Conservation (phyloP, 164 flowering plant genomes). For the Pachysandra terminalis region DNA sequence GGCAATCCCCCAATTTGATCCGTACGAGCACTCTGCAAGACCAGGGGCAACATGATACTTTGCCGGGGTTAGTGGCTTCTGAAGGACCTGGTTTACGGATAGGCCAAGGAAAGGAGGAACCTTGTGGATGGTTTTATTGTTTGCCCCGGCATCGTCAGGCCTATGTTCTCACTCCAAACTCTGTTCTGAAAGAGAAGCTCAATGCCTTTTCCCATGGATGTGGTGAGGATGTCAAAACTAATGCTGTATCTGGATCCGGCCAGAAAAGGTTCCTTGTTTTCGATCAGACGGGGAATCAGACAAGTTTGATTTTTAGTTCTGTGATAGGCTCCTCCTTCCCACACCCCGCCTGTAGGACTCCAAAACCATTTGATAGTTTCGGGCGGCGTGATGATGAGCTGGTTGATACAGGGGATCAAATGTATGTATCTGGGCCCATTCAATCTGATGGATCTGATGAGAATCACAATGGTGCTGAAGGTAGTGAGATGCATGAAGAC, state of each 20-base stretch:
- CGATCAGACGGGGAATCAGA: constrained; percentile 71
- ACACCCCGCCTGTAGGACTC: constrained; percentile 20
- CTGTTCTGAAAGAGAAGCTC: constrained; percentile 24
- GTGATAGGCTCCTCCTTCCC: constrained; percentile 32
- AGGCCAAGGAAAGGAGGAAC: constrained; percentile 27
- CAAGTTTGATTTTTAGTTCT: constrained; percentile 60
- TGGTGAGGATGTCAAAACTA: constrained; percentile 10
- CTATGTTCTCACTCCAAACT: constrained; percentile 22
- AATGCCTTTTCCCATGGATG: constrained; percentile 8
- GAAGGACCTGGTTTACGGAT: constrained; percentile 18
- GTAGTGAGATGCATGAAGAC: constrained; percentile 85
- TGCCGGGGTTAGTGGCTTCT: constrained; percentile 24
- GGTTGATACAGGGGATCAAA: constrained; percentile 6
- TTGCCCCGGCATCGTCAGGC: constrained; percentile 43
- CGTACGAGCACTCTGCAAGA: constrained; percentile 18
- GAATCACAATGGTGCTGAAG: constrained; percentile 19
- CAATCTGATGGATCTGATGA: constrained; percentile 25
- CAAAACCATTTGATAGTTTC: constrained; percentile 15
- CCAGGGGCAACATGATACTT: constrained; percentile 21
- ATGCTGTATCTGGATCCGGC: constrained; percentile 17
- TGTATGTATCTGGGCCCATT: constrained; percentile 9
- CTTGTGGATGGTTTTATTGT: constrained; percentile 48
- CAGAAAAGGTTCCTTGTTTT: constrained; percentile 67
- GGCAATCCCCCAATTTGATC: constrained; percentile 39
- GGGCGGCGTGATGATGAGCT: constrained; percentile 16